Evolutionary conservation across 208 protist genomes (phyloP), one percentile per base, ranked within the genome.

Genomic region (Wallacemonas sp.): DNA sequence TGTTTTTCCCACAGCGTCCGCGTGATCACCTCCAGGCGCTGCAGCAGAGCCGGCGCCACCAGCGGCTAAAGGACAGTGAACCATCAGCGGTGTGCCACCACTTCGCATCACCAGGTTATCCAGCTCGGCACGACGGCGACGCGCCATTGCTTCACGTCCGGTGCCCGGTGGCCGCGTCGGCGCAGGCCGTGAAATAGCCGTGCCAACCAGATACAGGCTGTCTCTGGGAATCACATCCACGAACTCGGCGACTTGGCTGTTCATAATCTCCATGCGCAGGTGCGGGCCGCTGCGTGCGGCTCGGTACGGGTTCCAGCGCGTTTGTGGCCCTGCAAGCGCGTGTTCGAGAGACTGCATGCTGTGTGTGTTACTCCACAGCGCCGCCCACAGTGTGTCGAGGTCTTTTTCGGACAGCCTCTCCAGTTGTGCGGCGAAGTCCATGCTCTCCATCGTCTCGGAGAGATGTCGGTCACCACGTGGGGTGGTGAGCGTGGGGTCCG

Each of bases 221-320:
- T 87, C 74, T 0, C 41, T 57, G 5, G 71, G 62, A 17, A 92
- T 74, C 38, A 70, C 64, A 21, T 47, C 61, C 11, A 64, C 41
- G 64, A 89, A 95, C 71, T 92, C 89, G 9, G 60, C 79, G 43
- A 95, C 68, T 52, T 93, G 69, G 77, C 82, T 90, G 63, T 85
- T 85, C 60, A 90, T 69, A 38, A 95, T 72, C 52, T 88, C 74
- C 41, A 77, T 65, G 12, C 75, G 71, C 32, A 85, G 62, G 17
- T 80, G 70, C 17, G 75, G 65, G 0, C 84, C 82, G 16, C 70
- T 68, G 8, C 81, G 86, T 1, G 69, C 61, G 1, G 84, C 84
- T 23, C 90, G 83, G 61, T 95, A 95, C 12, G 90, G 90, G 61
- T 95, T 95, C 87, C 85, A 92, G 1, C 32, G 65, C 23, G 68